Conservation (phyloP, 805 yeast genomes). For the Blastobotrys chiropterorum region DNA sequence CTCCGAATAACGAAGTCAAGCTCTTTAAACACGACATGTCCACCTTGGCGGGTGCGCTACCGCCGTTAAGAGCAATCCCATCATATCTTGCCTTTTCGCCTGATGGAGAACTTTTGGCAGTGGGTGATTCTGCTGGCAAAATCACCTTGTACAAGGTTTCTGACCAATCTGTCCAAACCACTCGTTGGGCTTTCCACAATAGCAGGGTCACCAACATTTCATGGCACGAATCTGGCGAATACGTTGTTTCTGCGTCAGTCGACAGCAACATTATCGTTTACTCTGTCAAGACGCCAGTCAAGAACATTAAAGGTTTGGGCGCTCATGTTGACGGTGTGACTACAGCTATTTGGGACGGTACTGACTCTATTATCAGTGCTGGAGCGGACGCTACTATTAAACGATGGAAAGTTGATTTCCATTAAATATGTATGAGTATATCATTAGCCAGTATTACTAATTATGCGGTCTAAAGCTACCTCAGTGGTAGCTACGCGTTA, state of each 20-base stretch:
- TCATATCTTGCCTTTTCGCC: constrained; percentile 65
- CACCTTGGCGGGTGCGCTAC: constrained; percentile 29
- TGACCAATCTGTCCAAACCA: constrained; percentile 52
- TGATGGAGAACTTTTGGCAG: constrained; percentile 61
- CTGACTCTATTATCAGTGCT: constrained; percentile 49
- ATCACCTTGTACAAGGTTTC: constrained; percentile 60
- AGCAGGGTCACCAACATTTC: constrained; percentile 68
- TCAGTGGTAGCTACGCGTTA: no score
- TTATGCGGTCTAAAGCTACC: no score
- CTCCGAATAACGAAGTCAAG: constrained; percentile 36
- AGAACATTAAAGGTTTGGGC: constrained; percentile 63
- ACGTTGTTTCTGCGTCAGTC: constrained; percentile 70
- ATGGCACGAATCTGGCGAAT: constrained; percentile 74
- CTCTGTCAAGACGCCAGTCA: constrained; percentile 71
- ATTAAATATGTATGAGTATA: no score
- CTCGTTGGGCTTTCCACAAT: constrained; percentile 95
- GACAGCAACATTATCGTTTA: constrained; percentile 80
- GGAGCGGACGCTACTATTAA: constrained; percentile 83
- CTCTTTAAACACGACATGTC: constrained; percentile 32
- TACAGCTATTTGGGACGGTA: constrained; percentile 59
- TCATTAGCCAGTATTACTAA: no score
- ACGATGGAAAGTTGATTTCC: constrained; percentile 48
- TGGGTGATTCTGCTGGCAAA: constrained; percentile 84
- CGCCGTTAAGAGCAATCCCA: constrained; percentile 54
- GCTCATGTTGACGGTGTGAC: constrained; percentile 89